phyloP scores from a whole-genome alignment of 495 filamentous ascomycete genomes.

The Lasiosphaeria hispida region DNA sequence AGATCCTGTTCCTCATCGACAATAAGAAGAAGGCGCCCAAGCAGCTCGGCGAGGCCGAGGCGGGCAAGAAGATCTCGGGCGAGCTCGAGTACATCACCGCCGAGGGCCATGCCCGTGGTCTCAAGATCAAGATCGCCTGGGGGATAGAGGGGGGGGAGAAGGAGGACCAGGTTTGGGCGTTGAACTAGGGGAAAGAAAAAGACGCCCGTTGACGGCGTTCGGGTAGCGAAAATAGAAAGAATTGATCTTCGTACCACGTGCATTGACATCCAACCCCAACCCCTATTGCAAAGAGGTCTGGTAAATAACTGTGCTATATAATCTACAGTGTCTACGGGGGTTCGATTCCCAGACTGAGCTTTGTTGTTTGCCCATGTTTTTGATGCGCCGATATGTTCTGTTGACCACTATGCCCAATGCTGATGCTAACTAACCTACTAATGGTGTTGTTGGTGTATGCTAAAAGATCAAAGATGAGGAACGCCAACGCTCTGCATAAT shows the following conservation, averaged over 20 bases:
- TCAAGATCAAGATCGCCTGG: slow-evolving; percentile 47
- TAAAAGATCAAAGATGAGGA: slow-evolving; percentile 61
- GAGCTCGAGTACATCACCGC: slow-evolving; percentile 47
- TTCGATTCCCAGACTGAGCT: too few relatives aligned
- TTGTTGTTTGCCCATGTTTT: too few relatives aligned
- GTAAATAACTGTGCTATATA: too few relatives aligned
- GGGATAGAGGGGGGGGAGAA: slow-evolving; percentile 30
- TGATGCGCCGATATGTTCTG: too few relatives aligned
- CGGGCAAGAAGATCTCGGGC: slow-evolving; percentile 39
- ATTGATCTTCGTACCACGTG: too few relatives aligned
- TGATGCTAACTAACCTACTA: neutral
- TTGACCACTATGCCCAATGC: neutral
- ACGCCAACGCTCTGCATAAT: slow-evolving; percentile 75
- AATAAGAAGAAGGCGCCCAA: slow-evolving; percentile 28
- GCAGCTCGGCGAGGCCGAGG: slow-evolving; percentile 26
- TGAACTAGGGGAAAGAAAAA: slow-evolving; percentile 24
- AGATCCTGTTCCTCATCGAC: slow-evolving; percentile 59
- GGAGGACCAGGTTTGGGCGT: slow-evolving; percentile 44
- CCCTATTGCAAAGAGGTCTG: too few relatives aligned
- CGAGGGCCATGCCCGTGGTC: slow-evolving; percentile 47
- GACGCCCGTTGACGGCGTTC: neutral
- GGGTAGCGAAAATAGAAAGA: too few relatives aligned
- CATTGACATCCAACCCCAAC: too few relatives aligned
- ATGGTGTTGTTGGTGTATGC: neutral
- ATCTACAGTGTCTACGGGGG: too few relatives aligned